These are phyloP conservation scores for Marvania coccoides DNA, from an alignment of 139 green algal genomes.

Conservation along the genomic window DNA sequence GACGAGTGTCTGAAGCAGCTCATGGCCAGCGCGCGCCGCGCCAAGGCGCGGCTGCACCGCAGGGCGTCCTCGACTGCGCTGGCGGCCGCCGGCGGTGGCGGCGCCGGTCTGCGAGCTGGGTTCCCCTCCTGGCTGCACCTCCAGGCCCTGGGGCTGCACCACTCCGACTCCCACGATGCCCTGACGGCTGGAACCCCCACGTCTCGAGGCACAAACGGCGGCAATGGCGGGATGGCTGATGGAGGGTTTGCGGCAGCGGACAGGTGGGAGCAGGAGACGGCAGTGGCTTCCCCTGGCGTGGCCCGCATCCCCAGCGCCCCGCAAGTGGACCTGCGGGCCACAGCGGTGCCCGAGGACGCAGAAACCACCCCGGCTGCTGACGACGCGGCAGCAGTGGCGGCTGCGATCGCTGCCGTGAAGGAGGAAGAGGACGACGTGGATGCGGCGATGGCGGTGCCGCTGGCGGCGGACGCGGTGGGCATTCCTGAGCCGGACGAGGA, in stretches of 20 bases:
- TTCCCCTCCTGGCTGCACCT: conserved; percentile 7
- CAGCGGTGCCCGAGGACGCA: conserved; percentile 3
- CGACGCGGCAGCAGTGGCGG: neutral
- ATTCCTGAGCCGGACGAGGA: neutral
- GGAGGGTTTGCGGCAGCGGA: no score
- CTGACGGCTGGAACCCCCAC: neutral
- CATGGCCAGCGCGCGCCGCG: neutral
- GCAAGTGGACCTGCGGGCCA: neutral
- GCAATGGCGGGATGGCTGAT: neutral
- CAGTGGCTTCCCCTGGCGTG: neutral
- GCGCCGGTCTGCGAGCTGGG: neutral
- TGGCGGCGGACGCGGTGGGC: neutral
- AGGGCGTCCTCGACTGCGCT: neutral
- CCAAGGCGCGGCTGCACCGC: neutral
- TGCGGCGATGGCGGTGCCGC: neutral
- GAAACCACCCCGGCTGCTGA: neutral
- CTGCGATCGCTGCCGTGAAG: neutral
- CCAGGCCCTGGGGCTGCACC: neutral
- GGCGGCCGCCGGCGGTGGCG: neutral
- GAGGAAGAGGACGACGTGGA: neutral
- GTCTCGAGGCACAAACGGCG: neutral
- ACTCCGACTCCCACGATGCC: neutral
- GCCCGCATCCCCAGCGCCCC: neutral
- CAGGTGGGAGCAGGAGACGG: neutral
- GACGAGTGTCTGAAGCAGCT: conserved; percentile 45